Evolutionary conservation across 1,284 basidiomycete genomes (phyloP).

Genomic region (Mycena sp.): DNA sequence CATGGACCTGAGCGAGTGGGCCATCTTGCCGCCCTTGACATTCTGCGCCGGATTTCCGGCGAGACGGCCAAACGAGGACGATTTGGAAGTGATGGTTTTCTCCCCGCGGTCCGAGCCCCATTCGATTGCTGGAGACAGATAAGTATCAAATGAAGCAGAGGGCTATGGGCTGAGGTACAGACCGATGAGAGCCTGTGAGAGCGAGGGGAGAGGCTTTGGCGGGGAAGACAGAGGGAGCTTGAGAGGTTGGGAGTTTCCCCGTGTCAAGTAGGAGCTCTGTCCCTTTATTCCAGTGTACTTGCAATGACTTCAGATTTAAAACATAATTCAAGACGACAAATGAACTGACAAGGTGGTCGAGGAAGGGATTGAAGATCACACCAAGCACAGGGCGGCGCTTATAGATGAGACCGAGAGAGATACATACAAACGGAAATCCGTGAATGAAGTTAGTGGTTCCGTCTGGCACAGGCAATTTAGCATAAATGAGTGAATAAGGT

Average conservation of each 20-base stretch:
- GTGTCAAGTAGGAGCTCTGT: constrained; percentile 82
- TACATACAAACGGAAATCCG: constrained; percentile 89
- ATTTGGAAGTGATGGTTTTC: constrained; percentile 71
- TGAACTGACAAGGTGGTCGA: constrained; percentile 74
- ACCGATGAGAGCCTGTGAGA: constrained; percentile 86
- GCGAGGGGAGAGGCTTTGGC: constrained; percentile 75
- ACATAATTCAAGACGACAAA: too few relatives aligned
- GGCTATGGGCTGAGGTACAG: constrained; percentile 19
- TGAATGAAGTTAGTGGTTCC: constrained; percentile 97
- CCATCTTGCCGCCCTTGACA: constrained; percentile 84
- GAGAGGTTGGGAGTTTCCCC: constrained; percentile 56
- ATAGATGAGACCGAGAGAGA: constrained; percentile 92
- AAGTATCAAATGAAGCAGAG: constrained; percentile 9
- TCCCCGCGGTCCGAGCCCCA: constrained; percentile 88
- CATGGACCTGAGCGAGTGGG: constrained; percentile 84
- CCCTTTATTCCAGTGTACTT: constrained; percentile 86
- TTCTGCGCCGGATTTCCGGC: constrained; percentile 76
- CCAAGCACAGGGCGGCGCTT: constrained; percentile 85
- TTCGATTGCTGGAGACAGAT: constrained; percentile 76
- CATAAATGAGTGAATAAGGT: neutral
- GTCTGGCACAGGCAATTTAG: constrained; percentile 53
- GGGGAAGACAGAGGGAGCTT: constrained; percentile 74
- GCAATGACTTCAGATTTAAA: too few relatives aligned
- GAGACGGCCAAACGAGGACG: constrained; percentile 77
- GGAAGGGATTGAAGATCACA: constrained; percentile 93